phyloP scores from a whole-genome alignment of 768 basidiomycete species.

The Neoboletus magnificus region DNA sequence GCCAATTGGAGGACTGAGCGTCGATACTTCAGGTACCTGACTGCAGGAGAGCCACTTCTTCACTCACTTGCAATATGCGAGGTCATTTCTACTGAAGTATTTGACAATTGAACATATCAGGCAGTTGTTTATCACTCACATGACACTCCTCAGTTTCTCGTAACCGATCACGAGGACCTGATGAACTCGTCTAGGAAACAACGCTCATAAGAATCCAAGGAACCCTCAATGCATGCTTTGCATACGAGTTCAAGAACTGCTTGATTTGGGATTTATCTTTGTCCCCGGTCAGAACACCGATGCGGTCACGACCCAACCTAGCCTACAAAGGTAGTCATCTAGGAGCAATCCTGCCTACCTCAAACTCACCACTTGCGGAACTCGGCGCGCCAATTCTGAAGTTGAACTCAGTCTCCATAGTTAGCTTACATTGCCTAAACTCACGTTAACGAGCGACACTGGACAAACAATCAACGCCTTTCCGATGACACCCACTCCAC shows the following conservation, averaged over 20 bases:
- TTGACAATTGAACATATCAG: neutral
- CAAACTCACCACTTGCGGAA: conserved; percentile 86
- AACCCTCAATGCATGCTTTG: conserved; percentile 1
- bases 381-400: conserved; percentile 91
- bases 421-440: conserved; percentile 18
- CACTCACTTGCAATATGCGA: conserved; percentile 63
- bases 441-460: conserved; percentile 80
- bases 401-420: neutral
- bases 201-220: neutral
- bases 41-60: neutral
- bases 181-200: conserved; percentile 54
- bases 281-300: conserved; percentile 59
- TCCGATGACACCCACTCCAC: conserved; percentile 51
- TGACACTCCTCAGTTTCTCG: conserved; percentile 79
- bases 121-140: conserved; percentile 47
- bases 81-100: conserved; percentile 42
- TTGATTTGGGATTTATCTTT: conserved; percentile 55
- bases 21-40: neutral
- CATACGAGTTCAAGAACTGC: conserved; percentile 73
- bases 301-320: conserved; percentile 54
- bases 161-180: conserved; percentile 95
- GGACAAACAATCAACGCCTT: conserved; percentile 94
- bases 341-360: neutral
- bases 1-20: conserved; percentile 78
- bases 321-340: neutral